A percentile compares a stretch with the other conserved stretches of the same genome.
These are phyloP conservation scores for Microthlaspi erraticum DNA, from an alignment of 345 rosid species.

Conservation along the genomic window DNA sequence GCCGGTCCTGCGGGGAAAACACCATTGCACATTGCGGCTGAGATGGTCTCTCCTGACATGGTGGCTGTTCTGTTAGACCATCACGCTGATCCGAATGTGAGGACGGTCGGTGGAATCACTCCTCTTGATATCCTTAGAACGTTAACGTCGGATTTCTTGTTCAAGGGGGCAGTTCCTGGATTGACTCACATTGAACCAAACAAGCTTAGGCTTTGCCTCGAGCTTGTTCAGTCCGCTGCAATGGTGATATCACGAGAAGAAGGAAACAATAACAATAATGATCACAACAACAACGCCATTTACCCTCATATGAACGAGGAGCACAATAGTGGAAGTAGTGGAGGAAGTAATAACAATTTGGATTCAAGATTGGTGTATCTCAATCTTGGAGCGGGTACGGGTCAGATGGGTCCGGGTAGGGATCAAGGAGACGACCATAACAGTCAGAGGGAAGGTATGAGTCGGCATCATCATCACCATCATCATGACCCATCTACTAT, in stretches of 20 bases:
- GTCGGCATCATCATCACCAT: constrained; percentile 55
- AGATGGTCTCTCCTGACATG: constrained; percentile 99
- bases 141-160: constrained; percentile 97
- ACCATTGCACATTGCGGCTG: constrained; percentile 93
- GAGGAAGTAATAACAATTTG: constrained; percentile 58
- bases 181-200: constrained; percentile 91
- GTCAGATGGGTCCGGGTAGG: constrained; percentile 66
- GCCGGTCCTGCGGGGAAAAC: constrained; percentile 94
- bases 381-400: constrained; percentile 77
- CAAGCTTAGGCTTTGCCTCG: constrained; percentile 92
- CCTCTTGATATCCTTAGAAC: constrained; percentile 92
- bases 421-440: constrained; percentile 64
- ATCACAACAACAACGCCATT: constrained; percentile 53
- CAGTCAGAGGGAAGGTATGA: constrained; percentile 64
- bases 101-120: constrained; percentile 92
- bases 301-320: constrained; percentile 74
- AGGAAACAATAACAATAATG: constrained; percentile 61
- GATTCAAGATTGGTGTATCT: constrained; percentile 93
- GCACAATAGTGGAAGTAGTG: constrained; percentile 62
- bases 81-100: constrained; percentile 92
- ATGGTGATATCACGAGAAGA: constrained; percentile 96
- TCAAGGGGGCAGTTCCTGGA: constrained; percentile 99
- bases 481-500: constrained; percentile 60
- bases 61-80: constrained; percentile 95
- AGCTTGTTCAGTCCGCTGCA: constrained; percentile 99